phyloP scores from a whole-genome alignment of 345 rosid species.

The Aquilaria yunnanensis region DNA sequence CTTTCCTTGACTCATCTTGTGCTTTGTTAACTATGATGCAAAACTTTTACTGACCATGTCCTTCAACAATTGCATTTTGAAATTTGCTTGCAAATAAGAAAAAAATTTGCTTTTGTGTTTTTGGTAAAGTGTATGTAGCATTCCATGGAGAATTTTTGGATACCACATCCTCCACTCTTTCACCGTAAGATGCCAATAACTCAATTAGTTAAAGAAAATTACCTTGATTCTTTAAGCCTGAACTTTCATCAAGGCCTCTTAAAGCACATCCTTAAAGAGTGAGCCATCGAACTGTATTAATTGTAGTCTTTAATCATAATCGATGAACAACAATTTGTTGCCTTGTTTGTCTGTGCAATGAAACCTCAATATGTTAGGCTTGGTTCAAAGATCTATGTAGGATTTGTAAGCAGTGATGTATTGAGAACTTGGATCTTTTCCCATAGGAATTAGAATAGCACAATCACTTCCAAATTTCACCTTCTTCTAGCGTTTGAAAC shows the following conservation, averaged over 20 bases:
- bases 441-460: neutral
- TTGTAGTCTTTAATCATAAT: neutral
- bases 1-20: too few species aligned
- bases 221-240: neutral
- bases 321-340: neutral
- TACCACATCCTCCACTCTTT: neutral
- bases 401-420: neutral
- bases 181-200: neutral
- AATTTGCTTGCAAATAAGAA: neutral
- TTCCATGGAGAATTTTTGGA: conserved; percentile 6
- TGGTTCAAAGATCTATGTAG: neutral
- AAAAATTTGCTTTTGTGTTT: neutral
- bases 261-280: conserved; percentile 3
- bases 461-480: neutral
- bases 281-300: neutral
- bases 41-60: too few species aligned
- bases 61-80: too few species aligned
- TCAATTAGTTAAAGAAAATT: conserved; percentile 1
- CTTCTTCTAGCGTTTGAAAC: too few species aligned
- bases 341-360: neutral
- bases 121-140: conserved; percentile 1
- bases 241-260: conserved; percentile 8
- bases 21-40: too few species aligned
- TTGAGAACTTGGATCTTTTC: neutral
- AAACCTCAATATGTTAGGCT: neutral